These are phyloP conservation scores for Rhodotorula sp. DNA, from an alignment of 1,284 basidiomycete species.

Conservation along the genomic window DNA sequence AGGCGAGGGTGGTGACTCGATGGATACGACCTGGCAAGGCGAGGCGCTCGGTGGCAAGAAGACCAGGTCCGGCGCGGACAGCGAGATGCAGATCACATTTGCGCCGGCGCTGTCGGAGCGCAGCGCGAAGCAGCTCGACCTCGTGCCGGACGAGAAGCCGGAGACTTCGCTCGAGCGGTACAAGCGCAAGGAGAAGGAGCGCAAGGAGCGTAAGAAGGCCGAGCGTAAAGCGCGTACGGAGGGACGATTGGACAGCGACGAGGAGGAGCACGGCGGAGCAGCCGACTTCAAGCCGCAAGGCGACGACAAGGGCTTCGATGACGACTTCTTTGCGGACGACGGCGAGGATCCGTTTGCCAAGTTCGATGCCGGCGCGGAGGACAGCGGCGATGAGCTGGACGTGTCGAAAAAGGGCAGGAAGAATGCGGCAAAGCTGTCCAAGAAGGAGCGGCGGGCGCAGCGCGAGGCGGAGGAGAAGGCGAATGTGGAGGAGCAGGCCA, in stretches of 20 bases:
- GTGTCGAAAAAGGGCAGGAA: constrained; percentile 42
- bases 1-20: constrained; percentile 9
- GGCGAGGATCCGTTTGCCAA: constrained; percentile 67
- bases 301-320: constrained; percentile 43
- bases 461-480: constrained; percentile 37
- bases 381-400: constrained; percentile 31
- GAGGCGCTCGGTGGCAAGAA: constrained; percentile 17
- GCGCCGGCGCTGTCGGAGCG: constrained; percentile 67
- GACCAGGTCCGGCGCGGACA: constrained; percentile 24
- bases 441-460: constrained; percentile 41
- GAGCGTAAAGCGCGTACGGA: constrained; percentile 51
- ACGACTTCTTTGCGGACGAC: constrained; percentile 42
- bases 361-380: constrained; percentile 52
- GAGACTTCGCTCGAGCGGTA: constrained; percentile 79
- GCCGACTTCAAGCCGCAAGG: constrained; percentile 19
- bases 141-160: constrained; percentile 49
- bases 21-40: constrained; percentile 36
- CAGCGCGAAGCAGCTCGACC: constrained; percentile 43
- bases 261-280: constrained; percentile 9
- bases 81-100: constrained; percentile 87
- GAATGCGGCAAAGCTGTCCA: constrained; percentile 46
- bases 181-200: constrained; percentile 81
- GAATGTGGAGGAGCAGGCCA: constrained; percentile 54
- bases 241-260: constrained; percentile 34
- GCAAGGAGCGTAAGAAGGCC: constrained; percentile 65